Evolutionary conservation across 1,139 yeast species (phyloP).

Genomic region (Suhomyces coccinellae): DNA sequence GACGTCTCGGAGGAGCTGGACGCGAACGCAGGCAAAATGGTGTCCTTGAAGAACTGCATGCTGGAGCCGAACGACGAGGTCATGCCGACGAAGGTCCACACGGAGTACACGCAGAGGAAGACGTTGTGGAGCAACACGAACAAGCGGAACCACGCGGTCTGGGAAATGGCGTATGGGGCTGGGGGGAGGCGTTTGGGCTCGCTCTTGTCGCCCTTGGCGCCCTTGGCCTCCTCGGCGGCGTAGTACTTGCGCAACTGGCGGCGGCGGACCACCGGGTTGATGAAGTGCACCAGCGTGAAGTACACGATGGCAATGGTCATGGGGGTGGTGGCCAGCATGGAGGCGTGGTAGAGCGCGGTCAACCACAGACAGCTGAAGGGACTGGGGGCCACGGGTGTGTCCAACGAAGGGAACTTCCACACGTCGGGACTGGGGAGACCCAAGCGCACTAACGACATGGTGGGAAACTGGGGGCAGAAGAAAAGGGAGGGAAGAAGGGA

Average conservation of each 20-base stretch:
- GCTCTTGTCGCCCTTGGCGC: slow-evolving; percentile 19
- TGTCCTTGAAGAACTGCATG: slow-evolving; percentile 29
- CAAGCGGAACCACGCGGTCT: slow-evolving; percentile 46
- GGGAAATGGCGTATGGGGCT: slow-evolving; percentile 56
- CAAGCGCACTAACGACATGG: slow-evolving; percentile 28
- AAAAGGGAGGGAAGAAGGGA: not conserved
- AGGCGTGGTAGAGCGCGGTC: slow-evolving; percentile 26
- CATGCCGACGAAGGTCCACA: slow-evolving; percentile 77
- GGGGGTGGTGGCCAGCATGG: slow-evolving; percentile 51
- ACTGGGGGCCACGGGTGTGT: slow-evolving; percentile 36
- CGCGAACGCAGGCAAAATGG: slow-evolving; percentile 23
- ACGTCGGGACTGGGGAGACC: slow-evolving; percentile 40
- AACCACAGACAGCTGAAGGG: slow-evolving; percentile 37
- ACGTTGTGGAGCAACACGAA: slow-evolving; percentile 65
- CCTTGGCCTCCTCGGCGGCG: slow-evolving; percentile 20
- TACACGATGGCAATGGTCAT: slow-evolving; percentile 59
- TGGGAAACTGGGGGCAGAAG: not conserved
- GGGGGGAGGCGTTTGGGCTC: slow-evolving; percentile 45
- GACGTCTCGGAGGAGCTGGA: slow-evolving; percentile 14
- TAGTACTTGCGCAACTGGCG: slow-evolving; percentile 36
- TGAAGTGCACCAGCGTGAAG: slow-evolving; percentile 57
- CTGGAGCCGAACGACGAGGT: slow-evolving; percentile 47
- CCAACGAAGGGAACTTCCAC: slow-evolving; percentile 35
- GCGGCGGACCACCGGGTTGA: slow-evolving; percentile 45
- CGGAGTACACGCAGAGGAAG: slow-evolving; percentile 62